Evolutionary conservation across 495 filamentous ascomycete species (phyloP).

Genomic region (Amniculicola lignicola): DNA sequence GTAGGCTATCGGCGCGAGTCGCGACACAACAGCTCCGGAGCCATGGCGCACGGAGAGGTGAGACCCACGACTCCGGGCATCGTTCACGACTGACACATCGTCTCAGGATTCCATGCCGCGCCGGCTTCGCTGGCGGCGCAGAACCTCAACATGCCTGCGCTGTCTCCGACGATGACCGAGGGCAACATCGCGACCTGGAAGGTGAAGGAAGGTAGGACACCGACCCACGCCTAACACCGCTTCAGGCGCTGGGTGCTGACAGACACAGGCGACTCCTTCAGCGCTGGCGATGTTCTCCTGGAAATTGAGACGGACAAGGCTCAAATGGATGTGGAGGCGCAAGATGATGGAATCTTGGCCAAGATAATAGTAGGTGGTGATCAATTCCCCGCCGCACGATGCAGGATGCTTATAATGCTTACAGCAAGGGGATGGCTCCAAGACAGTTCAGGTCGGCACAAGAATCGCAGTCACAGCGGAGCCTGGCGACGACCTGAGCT

Average conservation of each 20-base stretch:
- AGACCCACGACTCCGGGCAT: constrained; percentile 6
- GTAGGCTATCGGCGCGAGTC: constrained; percentile 34
- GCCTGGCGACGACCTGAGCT: constrained; percentile 66
- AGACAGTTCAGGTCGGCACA: constrained; percentile 66
- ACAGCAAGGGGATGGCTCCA: constrained; percentile 61
- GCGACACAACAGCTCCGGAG: constrained; percentile 31
- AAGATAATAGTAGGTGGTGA: constrained; percentile 59
- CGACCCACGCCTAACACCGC: background rate
- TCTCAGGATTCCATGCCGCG: constrained; percentile 60
- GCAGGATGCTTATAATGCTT: constrained; percentile 7
- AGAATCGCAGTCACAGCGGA: constrained; percentile 77
- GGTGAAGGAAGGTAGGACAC: constrained; percentile 63
- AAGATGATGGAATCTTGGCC: constrained; percentile 73
- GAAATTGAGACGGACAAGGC: constrained; percentile 90
- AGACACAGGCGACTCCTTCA: constrained; percentile 57
- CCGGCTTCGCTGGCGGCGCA: constrained; percentile 61
- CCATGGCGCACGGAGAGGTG: constrained; percentile 32
- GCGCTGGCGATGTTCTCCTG: constrained; percentile 73
- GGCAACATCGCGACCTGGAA: constrained; percentile 76
- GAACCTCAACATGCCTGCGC: constrained; percentile 81
- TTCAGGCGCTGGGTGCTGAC: constrained; percentile 1
- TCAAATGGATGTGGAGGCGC: constrained; percentile 86
- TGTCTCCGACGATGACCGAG: constrained; percentile 85
- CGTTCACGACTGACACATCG: constrained; percentile 13
- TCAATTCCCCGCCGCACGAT: background rate